Conservation (phyloP, 139 green algal genomes). For the Chlorella sp. region DNA sequence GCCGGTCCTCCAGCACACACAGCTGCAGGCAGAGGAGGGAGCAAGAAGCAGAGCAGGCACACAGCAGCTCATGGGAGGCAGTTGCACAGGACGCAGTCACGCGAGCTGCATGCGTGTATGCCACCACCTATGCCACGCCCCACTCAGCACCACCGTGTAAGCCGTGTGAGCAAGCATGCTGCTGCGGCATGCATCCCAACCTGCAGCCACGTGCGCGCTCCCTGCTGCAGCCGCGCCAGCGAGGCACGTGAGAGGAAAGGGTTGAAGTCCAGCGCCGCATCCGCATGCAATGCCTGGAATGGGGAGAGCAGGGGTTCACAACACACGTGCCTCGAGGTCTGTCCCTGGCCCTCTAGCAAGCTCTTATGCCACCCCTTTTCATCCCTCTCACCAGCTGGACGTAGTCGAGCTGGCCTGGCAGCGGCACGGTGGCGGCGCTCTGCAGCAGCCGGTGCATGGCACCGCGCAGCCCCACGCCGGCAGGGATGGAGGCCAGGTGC, state of each 20-base stretch:
- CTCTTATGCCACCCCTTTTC: no score
- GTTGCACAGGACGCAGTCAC: no score
- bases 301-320: background rate
- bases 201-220: conserved; percentile 45
- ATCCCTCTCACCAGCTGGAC: background rate
- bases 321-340: no score
- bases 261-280: conserved; percentile 27
- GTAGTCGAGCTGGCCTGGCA: conserved; percentile 23
- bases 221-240: conserved; percentile 10
- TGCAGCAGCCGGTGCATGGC: conserved; percentile 29
- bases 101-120: no score
- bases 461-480: conserved; percentile 1
- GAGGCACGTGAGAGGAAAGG: conserved; percentile 39
- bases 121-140: no score
- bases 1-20: conserved; percentile 64
- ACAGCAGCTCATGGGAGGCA: no score
- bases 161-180: no score
- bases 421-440: background rate
- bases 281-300: background rate
- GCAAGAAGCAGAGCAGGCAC: background rate
- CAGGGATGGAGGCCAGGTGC: conserved; percentile 19
- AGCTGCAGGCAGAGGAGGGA: conserved; percentile 27
- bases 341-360: no score
- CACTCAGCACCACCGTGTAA: no score
- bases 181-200: background rate